These are phyloP conservation scores for Hypoxylon cercidicola DNA, from an alignment of 495 filamentous ascomycete species.

Conservation along the genomic window DNA sequence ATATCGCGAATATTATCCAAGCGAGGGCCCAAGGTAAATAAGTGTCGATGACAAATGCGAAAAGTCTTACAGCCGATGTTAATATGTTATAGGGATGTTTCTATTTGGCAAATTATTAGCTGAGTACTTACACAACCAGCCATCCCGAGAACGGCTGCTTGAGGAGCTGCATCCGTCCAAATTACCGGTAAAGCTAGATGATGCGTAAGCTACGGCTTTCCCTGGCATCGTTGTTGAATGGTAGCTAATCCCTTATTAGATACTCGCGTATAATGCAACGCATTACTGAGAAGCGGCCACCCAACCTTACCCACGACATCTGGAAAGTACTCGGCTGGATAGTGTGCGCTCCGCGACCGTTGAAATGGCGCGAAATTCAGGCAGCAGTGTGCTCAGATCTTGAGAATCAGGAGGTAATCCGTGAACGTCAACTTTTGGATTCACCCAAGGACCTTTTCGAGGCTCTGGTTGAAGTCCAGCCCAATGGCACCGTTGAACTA, in stretches of 20 bases:
- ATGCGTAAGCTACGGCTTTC: conserved; percentile 9
- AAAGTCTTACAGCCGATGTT: too few relatives aligned
- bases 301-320: conserved; percentile 20
- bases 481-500: conserved; percentile 49
- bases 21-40: conserved; percentile 43
- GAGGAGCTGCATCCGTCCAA: conserved; percentile 42
- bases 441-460: conserved; percentile 55
- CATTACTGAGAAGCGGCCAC: conserved; percentile 16
- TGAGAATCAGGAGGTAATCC: conserved; percentile 36
- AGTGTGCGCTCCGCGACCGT: conserved; percentile 52
- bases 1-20: conserved; percentile 44
- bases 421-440: conserved; percentile 40
- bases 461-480: conserved; percentile 52
- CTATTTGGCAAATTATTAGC: conserved; percentile 58
- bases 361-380: conserved; percentile 60
- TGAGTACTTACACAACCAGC: conserved; percentile 49
- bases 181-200: conserved; percentile 13
- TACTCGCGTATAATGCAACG: conserved; percentile 2
- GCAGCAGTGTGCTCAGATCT: conserved; percentile 50
- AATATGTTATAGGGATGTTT: conserved; percentile 55
- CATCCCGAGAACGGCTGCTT: conserved; percentile 40
- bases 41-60: too few relatives aligned
- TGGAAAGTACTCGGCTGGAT: conserved; percentile 56
- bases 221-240: background rate
- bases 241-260: background rate